Evolutionary conservation across 371 early-diverging fungal genomes (phyloP).

Genomic region (Mortierella sp.): DNA sequence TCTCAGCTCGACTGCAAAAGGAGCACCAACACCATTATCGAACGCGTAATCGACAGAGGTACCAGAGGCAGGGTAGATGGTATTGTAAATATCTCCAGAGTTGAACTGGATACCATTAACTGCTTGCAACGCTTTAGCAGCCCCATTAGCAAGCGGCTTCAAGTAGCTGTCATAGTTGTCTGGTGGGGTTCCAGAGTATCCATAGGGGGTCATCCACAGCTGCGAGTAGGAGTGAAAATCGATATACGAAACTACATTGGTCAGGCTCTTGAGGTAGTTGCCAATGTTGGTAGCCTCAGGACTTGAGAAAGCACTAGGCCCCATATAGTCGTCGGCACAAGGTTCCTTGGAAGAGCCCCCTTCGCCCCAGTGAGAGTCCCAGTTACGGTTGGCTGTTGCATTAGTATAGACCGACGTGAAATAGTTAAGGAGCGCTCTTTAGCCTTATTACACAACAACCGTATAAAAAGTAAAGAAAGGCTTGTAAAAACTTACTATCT

Average conservation of each 20-base stretch:
- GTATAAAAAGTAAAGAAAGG: neutral
- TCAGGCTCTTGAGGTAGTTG: constrained; percentile 57
- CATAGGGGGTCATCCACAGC: constrained; percentile 47
- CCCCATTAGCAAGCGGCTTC: constrained; percentile 32
- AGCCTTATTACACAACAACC: too few species aligned
- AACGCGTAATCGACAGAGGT: constrained; percentile 62
- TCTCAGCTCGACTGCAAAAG: constrained; percentile 70
- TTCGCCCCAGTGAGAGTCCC: constrained; percentile 63
- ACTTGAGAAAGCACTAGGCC: constrained; percentile 63
- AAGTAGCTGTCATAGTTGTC: constrained; percentile 36
- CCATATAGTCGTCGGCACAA: constrained; percentile 67
- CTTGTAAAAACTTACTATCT: constrained; percentile 36
- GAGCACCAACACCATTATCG: constrained; percentile 57
- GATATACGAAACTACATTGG: constrained; percentile 56
- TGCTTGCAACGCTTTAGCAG: constrained; percentile 22
- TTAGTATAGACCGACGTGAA: neutral
- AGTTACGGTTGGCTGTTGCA: constrained; percentile 63
- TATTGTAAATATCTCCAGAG: constrained; percentile 59
- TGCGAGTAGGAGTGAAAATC: constrained; percentile 54
- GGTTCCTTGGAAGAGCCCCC: constrained; percentile 64
- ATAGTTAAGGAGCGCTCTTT: neutral
- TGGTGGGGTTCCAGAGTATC: constrained; percentile 37
- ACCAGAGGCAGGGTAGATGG: constrained; percentile 63
- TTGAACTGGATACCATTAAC: constrained; percentile 35
- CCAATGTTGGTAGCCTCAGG: constrained; percentile 65